Evolutionary conservation across 495 filamentous ascomycete species (phyloP).

Genomic region (Talaromyces trachyspermus): DNA sequence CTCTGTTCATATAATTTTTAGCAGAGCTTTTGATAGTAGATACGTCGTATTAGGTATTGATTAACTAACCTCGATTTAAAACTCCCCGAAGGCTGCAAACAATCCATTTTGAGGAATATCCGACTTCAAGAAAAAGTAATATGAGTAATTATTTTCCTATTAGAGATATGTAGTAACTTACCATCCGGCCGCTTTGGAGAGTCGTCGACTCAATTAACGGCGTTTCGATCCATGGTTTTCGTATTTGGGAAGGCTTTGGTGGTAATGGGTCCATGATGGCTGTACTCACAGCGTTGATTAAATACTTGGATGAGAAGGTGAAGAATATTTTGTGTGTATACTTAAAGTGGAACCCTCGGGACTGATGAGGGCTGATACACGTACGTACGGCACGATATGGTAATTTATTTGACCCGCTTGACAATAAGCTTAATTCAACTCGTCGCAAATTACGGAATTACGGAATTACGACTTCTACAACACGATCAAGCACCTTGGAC

Average conservation of each 20-base stretch:
- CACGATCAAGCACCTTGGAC: background rate
- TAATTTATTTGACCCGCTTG: too few relatives aligned
- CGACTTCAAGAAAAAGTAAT: conserved; percentile 34
- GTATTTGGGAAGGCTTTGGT: conserved; percentile 14
- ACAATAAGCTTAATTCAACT: too few relatives aligned
- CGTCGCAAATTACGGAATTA: background rate
- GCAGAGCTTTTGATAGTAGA: too few relatives aligned
- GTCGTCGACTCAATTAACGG: conserved; percentile 59
- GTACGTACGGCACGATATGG: too few relatives aligned
- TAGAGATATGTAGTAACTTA: conserved; percentile 22
- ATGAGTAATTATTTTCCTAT: conserved; percentile 9
- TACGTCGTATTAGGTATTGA: background rate
- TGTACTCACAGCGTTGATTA: too few relatives aligned
- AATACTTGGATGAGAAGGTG: too few relatives aligned
- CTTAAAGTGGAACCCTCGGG: too few relatives aligned
- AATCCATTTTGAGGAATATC: conserved; percentile 86
- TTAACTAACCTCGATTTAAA: conserved; percentile 77
- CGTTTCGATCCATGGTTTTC: conserved; percentile 59
- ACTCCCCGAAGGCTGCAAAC: conserved; percentile 80
- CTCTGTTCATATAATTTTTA: too few relatives aligned
- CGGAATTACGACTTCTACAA: background rate
- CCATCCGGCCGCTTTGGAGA: conserved; percentile 67
- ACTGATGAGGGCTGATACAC: too few relatives aligned
- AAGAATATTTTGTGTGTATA: too few relatives aligned
- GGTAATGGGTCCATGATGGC: background rate